A percentile compares a stretch with the other conserved stretches of the same genome.
These are phyloP conservation scores for Afroboletus lepidellus DNA, from an alignment of 1,284 basidiomycete genomes.

Conservation along the genomic window DNA sequence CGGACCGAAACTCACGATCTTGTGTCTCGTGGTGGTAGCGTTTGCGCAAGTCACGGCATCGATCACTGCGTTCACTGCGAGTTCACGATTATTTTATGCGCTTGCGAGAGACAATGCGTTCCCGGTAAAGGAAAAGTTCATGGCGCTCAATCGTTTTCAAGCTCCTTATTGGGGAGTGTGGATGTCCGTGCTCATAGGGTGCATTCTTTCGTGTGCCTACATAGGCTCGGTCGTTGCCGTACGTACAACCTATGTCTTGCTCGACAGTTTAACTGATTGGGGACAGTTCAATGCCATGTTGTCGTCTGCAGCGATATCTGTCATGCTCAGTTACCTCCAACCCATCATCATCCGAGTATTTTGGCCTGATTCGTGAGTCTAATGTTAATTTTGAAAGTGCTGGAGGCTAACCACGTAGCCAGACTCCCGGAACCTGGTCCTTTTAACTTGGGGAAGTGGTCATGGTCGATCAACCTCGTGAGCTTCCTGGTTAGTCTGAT, in stretches of 20 bases:
- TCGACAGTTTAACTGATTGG: neutral
- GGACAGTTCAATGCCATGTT: slow-evolving; percentile 54
- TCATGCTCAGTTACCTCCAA: slow-evolving; percentile 59
- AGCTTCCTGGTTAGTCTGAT: slow-evolving; percentile 42
- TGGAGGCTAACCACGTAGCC: neutral
- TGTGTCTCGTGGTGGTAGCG: slow-evolving; percentile 52
- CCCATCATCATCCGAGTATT: slow-evolving; percentile 59
- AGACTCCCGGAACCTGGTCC: slow-evolving; percentile 51
- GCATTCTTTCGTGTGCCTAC: slow-evolving; percentile 56
- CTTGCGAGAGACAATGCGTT: slow-evolving; percentile 54
- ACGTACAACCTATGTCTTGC: slow-evolving; percentile 18
- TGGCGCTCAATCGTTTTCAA: slow-evolving; percentile 52
- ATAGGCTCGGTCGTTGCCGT: slow-evolving; percentile 57
- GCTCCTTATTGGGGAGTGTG: slow-evolving; percentile 58
- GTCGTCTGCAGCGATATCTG: slow-evolving; percentile 55
- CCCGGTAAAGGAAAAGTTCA: slow-evolving; percentile 46
- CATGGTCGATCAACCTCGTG: slow-evolving; percentile 50
- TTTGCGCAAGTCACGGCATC: slow-evolving; percentile 57
- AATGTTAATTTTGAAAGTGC: neutral
- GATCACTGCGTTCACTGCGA: slow-evolving; percentile 59
- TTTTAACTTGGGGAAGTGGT: slow-evolving; percentile 53
- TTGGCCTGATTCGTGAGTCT: slow-evolving; percentile 51
- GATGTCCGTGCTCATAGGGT: slow-evolving; percentile 53
- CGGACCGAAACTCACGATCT: slow-evolving; percentile 45
- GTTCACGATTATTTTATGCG: slow-evolving; percentile 56